Conservation (phyloP, 371 early-diverging fungal species). For the Phascolomyces articulosus region DNA sequence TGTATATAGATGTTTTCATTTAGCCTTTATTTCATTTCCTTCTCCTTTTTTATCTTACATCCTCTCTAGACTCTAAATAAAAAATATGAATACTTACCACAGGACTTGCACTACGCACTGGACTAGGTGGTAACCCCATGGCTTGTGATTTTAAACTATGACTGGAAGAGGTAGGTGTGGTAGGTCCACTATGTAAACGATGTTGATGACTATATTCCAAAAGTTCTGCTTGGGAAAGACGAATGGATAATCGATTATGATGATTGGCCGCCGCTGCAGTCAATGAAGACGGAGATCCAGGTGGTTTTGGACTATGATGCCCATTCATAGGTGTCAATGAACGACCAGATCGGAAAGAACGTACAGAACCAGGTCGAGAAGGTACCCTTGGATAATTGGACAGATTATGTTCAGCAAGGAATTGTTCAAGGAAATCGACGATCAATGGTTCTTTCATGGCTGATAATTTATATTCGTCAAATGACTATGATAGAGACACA, state of each 20-base stretch:
- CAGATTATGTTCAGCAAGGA: conserved; percentile 59
- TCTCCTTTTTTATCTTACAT: neutral
- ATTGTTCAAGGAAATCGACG: conserved; percentile 80
- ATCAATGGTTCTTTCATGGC: conserved; percentile 86
- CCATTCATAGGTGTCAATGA: conserved; percentile 26
- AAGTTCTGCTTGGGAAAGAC: conserved; percentile 48
- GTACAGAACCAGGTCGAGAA: conserved; percentile 53
- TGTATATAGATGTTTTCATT: neutral
- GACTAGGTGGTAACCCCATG: conserved; percentile 25
- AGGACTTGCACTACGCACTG: conserved; percentile 28
- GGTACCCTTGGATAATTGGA: conserved; percentile 43
- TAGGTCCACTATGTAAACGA: conserved; percentile 25
- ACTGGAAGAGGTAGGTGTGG: conserved; percentile 26
- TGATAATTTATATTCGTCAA: conserved; percentile 80
- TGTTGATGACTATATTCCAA: conserved; percentile 39
- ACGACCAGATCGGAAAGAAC: conserved; percentile 33
- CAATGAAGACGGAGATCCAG: conserved; percentile 21
- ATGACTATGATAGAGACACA: conserved; percentile 50
- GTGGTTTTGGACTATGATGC: conserved; percentile 16
- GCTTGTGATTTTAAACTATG: conserved; percentile 28
- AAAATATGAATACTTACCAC: conserved; percentile 13
- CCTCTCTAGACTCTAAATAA: neutral
- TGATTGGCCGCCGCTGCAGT: conserved; percentile 12
- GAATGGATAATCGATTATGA: conserved; percentile 25
- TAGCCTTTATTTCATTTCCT: neutral